Conservation (phyloP, 208 protist species). For the Crithidia brevicula region DNA sequence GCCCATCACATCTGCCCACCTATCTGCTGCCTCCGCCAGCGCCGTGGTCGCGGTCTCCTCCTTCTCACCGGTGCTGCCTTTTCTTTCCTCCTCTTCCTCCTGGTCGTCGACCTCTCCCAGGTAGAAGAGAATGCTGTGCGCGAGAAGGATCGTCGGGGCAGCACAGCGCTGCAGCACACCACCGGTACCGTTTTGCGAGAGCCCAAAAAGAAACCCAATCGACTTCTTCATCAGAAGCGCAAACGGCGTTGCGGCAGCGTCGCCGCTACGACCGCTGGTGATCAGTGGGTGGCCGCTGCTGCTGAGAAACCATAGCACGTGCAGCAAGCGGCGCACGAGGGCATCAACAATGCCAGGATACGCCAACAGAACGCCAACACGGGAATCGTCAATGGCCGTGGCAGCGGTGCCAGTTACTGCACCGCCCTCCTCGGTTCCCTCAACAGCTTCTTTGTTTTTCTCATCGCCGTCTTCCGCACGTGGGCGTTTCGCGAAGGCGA, state of each 20-base stretch:
- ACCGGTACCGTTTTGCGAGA: slow-evolving; percentile 2
- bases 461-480: slow-evolving; percentile 1
- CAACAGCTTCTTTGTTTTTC: background rate
- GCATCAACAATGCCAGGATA: slow-evolving; percentile 41
- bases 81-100: no score
- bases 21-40: slow-evolving; percentile 8
- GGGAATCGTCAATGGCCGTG: background rate
- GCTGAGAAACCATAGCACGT: slow-evolving; percentile 51
- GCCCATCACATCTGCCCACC: slow-evolving; percentile 16
- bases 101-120: slow-evolving; percentile 31
- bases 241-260: slow-evolving; percentile 3
- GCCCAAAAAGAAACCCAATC: slow-evolving; percentile 20
- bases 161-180: slow-evolving; percentile 65
- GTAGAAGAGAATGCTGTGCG: slow-evolving; percentile 65
- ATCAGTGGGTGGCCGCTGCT: slow-evolving; percentile 45
- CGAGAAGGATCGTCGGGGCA: slow-evolving; percentile 43
- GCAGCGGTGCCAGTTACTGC: background rate
- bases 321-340: slow-evolving; percentile 48
- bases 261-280: background rate
- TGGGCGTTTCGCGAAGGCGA: slow-evolving; percentile 7
- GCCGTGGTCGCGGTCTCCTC: background rate
- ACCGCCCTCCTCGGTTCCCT: background rate
- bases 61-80: background rate
- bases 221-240: slow-evolving; percentile 12
- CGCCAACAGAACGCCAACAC: slow-evolving; percentile 33